Percentiles rank a stretch among this genome's conserved stretches.
These are phyloP conservation scores for Tillandsia fasciculata DNA, from an alignment of 176 grass and related monocot species.

Conservation along the genomic window DNA sequence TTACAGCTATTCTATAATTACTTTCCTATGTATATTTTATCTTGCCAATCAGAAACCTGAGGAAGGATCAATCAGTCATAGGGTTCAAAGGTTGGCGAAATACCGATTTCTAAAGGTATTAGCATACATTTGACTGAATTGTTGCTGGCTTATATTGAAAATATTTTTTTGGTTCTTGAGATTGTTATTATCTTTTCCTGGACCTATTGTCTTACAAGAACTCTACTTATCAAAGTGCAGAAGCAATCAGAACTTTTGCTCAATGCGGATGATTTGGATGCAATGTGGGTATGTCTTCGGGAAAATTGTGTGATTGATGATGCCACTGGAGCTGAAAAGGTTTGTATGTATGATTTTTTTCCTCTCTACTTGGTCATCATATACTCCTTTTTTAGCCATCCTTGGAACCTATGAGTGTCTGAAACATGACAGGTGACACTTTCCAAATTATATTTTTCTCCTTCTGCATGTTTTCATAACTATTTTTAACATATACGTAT, in stretches of 20 bases:
- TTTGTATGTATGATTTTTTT: neutral
- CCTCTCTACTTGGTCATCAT: neutral
- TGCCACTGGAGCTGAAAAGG: slow-evolving; percentile 92
- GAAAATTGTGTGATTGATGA: slow-evolving; percentile 99
- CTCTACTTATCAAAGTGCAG: slow-evolving; percentile 40
- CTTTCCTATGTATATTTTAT: slow-evolving; percentile 12
- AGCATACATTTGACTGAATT: neutral
- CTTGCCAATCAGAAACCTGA: slow-evolving; percentile 66
- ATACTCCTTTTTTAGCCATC: neutral
- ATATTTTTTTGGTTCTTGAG: neutral
- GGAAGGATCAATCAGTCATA: slow-evolving; percentile 93
- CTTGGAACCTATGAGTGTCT: no score
- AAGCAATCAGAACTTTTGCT: slow-evolving; percentile 97
- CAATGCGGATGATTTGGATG: slow-evolving; percentile 98
- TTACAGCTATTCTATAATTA: neutral
- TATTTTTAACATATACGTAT: no score
- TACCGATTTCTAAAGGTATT: slow-evolving; percentile 94
- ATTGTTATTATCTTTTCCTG: slow-evolving; percentile 6
- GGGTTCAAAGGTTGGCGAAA: slow-evolving; percentile 95
- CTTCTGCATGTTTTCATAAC: no score
- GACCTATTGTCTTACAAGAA: slow-evolving; percentile 9
- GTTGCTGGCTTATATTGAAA: neutral
- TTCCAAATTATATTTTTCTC: no score
- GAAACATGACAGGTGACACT: no score
- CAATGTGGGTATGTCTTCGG: slow-evolving; percentile 93